Base-by-base conservation (phyloP, 257 asterid genomes). In the Eucommia ulmoides region DNA sequence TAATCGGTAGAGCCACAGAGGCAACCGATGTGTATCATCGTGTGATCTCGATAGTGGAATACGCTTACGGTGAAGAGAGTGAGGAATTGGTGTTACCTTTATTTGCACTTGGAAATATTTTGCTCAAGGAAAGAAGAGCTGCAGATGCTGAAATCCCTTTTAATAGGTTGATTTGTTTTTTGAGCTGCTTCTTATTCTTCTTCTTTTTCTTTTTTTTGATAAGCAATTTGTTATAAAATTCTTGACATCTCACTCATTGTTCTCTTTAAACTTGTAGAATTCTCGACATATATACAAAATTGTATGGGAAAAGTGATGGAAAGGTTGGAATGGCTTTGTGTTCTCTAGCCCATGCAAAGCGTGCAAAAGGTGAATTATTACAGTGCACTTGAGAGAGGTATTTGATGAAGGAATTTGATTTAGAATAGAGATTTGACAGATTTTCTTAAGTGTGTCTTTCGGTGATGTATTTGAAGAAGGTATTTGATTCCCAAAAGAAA, bases 251-350 rank as follows among this genome's bases (percentile, higher is more conserved):
- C 14, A 53, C 52, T 18, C 19, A 51, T 52, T 54, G 51, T 63
- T 45, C 19, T 57, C 26, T 23, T 49, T 55, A 41, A 54, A 49
- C 54, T 64, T 60, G 19, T 69, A 88, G 97, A 74, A 73, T 84
- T 63, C 49, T 84, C 44, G 65, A 65, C 60, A 79, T 74, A 24
- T 79, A 61, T 65, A 49, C 21, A 46, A 82, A 69, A 60, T 71
- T 69, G 54, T 76, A 73, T 74, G 97, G 93, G 38, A 93, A 71
- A 61, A 69, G 67, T 19, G 96, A 88, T 74, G 93, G 75, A 68
- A 80, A 80, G 79, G 85, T 78, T 51, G 96, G 82, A 63, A 61
- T 81, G 70, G 88, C 88, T 60, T 68, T 88, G 97, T 74, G 88
- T 60, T 82, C 85, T 22, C 74, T 88, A 67, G 97, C 96, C 58